phyloP scores from a whole-genome alignment of 2,329 filamentous ascomycete genomes.

The Aureobasidium sp. region DNA sequence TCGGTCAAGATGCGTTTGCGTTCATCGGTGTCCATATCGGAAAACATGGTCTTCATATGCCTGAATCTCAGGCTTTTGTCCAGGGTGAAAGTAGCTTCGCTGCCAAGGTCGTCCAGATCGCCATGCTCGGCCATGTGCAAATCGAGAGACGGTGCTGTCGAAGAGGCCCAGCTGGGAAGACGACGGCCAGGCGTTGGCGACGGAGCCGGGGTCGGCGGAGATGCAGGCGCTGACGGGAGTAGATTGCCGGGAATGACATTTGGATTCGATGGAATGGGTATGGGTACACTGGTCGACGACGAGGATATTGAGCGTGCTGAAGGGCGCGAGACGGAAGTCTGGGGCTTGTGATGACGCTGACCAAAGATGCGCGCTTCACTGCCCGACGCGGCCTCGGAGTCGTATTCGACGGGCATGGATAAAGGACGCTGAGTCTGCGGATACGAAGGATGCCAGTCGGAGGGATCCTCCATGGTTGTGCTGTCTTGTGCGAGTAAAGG shows the following conservation, averaged over 20 bases:
- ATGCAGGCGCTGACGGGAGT: constrained; percentile 56
- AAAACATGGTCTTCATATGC: constrained; percentile 72
- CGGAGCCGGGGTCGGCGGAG: constrained; percentile 59
- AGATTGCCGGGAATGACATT: constrained; percentile 49
- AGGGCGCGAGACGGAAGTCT: constrained; percentile 5
- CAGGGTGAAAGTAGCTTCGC: constrained; percentile 19
- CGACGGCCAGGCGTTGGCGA: constrained; percentile 56
- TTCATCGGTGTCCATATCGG: constrained; percentile 64
- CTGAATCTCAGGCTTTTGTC: constrained; percentile 43
- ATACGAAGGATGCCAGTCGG: constrained; percentile 16
- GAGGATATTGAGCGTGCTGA: constrained; percentile 14
- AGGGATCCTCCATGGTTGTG: constrained; percentile 15
- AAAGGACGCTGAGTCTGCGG: constrained; percentile 16
- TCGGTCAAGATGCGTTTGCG: constrained; percentile 77
- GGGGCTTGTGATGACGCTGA: constrained; percentile 6
- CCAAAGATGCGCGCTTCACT: constrained; percentile 8
- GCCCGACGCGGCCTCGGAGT: constrained; percentile 4
- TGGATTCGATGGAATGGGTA: constrained; percentile 33
- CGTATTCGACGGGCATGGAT: constrained; percentile 17
- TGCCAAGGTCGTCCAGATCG: constrained; percentile 21
- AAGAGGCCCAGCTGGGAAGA: constrained; percentile 66
- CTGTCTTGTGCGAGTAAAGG: background rate
- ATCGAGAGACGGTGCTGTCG: constrained; percentile 67
- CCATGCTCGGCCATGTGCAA: constrained; percentile 45
- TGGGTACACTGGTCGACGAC: constrained; percentile 35